These are phyloP conservation scores for Pholiota conissans DNA, from an alignment of 768 basidiomycete genomes.

Conservation along the genomic window DNA sequence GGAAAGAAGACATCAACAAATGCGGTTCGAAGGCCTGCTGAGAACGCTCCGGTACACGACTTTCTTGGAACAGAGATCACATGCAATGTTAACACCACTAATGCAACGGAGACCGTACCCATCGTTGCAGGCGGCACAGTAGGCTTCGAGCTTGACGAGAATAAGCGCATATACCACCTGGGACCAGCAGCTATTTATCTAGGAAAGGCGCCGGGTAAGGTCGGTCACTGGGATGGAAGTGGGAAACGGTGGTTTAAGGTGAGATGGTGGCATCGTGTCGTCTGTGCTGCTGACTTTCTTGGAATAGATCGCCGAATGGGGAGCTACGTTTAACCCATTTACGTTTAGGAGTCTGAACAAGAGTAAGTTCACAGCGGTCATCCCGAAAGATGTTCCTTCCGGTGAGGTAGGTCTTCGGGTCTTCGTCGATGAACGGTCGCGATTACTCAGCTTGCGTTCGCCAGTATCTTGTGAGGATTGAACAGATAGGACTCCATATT, in stretches of 20 bases:
- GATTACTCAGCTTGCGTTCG: background rate
- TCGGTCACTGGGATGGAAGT: constrained; percentile 40
- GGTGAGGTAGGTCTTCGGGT: constrained; percentile 31
- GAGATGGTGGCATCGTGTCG: constrained; percentile 17
- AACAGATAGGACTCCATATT: constrained; percentile 44
- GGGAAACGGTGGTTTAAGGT: constrained; percentile 53
- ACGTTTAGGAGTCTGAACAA: constrained; percentile 25
- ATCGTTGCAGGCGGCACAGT: constrained; percentile 36
- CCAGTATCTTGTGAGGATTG: constrained; percentile 42
- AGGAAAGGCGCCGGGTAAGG: constrained; percentile 42
- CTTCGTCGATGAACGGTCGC: background rate
- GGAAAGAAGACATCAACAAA: constrained; percentile 21
- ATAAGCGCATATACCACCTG: constrained; percentile 35
- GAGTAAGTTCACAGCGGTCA: constrained; percentile 32
- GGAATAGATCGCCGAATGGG: constrained; percentile 35
- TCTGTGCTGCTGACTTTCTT: constrained; percentile 11
- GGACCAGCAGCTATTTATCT: constrained; percentile 44
- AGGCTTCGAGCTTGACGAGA: constrained; percentile 32
- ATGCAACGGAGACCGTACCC: constrained; percentile 31
- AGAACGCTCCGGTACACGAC: constrained; percentile 26
- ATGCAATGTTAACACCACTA: constrained; percentile 32
- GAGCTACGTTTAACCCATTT: constrained; percentile 33
- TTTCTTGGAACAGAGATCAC: constrained; percentile 26
- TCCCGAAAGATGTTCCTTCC: constrained; percentile 36
- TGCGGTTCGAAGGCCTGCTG: constrained; percentile 30